These are phyloP conservation scores for Pythium monospermum DNA, from an alignment of 352 stramenopile genomes.

Conservation along the genomic window DNA sequence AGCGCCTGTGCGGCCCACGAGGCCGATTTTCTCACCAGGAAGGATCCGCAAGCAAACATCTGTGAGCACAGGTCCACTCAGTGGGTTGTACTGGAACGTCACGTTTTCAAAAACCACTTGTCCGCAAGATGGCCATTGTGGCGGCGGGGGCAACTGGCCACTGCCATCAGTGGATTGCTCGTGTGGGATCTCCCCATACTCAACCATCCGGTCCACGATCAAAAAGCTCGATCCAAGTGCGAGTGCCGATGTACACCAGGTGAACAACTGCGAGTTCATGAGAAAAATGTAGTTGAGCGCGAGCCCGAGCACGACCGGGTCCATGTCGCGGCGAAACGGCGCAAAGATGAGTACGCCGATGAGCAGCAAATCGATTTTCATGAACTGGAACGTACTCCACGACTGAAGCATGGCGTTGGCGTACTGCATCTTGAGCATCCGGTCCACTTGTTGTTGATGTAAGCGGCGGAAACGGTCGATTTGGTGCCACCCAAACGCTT, in stretches of 20 bases:
- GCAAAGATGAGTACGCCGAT: constrained; percentile 16
- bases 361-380: constrained; percentile 19
- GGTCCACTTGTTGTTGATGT: constrained; percentile 15
- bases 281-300: constrained; percentile 64
- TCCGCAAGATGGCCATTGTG: constrained; percentile 5
- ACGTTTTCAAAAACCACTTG: constrained; percentile 24
- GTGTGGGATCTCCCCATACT: constrained; percentile 11
- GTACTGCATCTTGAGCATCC: constrained; percentile 17
- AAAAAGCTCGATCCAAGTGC: constrained; percentile 37
- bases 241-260: constrained; percentile 45
- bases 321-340: constrained; percentile 12
- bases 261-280: constrained; percentile 20
- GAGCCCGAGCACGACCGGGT: constrained; percentile 53
- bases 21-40: constrained; percentile 44
- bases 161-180: not conserved
- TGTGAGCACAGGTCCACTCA: constrained; percentile 5
- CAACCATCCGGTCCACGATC: constrained; percentile 17
- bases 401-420: constrained; percentile 14
- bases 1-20: constrained; percentile 71
- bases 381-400: constrained; percentile 17
- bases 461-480: constrained; percentile 12
- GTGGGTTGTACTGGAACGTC: constrained; percentile 20
- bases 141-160: too few species aligned
- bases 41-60: constrained; percentile 41
- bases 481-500: constrained; percentile 13